A percentile compares a stretch with the other conserved stretches of the same genome.
phyloP scores from a whole-genome alignment of 2,329 filamentous ascomycete genomes.

The Cadophora sp. region DNA sequence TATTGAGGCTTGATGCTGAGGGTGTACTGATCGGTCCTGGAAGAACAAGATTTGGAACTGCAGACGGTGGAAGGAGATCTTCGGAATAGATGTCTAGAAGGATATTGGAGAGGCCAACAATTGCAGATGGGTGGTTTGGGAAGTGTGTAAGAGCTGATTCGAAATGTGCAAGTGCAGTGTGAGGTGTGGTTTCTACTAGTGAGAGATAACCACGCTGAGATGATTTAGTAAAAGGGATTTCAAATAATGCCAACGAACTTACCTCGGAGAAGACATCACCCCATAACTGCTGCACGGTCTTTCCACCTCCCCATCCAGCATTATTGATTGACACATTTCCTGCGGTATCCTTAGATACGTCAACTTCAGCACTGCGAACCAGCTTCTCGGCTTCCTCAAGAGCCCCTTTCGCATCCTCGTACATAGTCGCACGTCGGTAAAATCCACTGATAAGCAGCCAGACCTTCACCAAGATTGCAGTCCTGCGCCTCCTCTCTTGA shows the following conservation, averaged over 20 bases:
- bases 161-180: constrained; percentile 77
- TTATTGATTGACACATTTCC: constrained; percentile 67
- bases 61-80: constrained; percentile 64
- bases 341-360: constrained; percentile 67
- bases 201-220: constrained; percentile 44
- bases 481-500: constrained; percentile 57
- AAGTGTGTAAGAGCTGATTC: constrained; percentile 83
- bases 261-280: constrained; percentile 85
- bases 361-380: constrained; percentile 72
- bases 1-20: constrained; percentile 39
- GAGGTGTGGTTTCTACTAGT: constrained; percentile 51
- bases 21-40: constrained; percentile 36
- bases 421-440: constrained; percentile 82
- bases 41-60: constrained; percentile 48
- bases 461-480: constrained; percentile 71
- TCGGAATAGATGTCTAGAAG: constrained; percentile 85
- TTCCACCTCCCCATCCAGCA: constrained; percentile 78
- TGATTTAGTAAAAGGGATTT: constrained; percentile 34
- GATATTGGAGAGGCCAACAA: constrained; percentile 82
- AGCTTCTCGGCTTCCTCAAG: constrained; percentile 83
- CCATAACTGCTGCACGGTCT: constrained; percentile 84
- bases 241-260: constrained; percentile 46
- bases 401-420: constrained; percentile 80
- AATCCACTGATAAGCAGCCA: constrained; percentile 92
- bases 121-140: constrained; percentile 80